These are phyloP conservation scores for Tuber umbilicatum DNA, from an alignment of 495 filamentous ascomycete genomes.

Conservation along the genomic window DNA sequence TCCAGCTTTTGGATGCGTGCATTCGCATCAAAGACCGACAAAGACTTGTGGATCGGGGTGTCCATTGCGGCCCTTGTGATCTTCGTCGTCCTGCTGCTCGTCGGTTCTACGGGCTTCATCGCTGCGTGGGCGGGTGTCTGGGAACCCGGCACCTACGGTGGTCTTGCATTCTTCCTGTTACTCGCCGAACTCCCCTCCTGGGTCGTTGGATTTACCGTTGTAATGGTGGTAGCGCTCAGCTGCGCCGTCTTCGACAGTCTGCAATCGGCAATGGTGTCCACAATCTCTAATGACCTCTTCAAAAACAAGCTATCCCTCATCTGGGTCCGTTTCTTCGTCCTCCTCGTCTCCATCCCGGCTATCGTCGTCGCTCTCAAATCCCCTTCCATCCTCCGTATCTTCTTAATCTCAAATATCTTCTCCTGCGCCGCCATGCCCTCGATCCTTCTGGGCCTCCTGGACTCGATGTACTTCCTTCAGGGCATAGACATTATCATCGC, in stretches of 20 bases:
- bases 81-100: conserved; percentile 58
- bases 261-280: conserved; percentile 70
- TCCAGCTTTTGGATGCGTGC: conserved; percentile 73
- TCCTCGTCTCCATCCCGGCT: conserved; percentile 62
- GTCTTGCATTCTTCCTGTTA: conserved; percentile 64
- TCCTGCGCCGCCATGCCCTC: conserved; percentile 64
- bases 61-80: conserved; percentile 57
- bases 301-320: conserved; percentile 65
- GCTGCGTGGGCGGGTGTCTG: conserved; percentile 66
- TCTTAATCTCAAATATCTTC: conserved; percentile 67
- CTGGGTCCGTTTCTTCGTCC: conserved; percentile 58
- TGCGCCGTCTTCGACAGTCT: conserved; percentile 64
- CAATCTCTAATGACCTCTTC: conserved; percentile 70
- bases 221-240: conserved; percentile 66
- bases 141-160: conserved; percentile 54
- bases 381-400: conserved; percentile 67
- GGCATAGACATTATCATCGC: conserved; percentile 69
- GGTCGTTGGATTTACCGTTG: conserved; percentile 67
- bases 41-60: conserved; percentile 64
- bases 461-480: conserved; percentile 57
- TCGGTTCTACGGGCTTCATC: conserved; percentile 62
- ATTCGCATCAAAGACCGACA: conserved; percentile 71
- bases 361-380: conserved; percentile 63
- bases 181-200: conserved; percentile 62
- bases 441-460: conserved; percentile 58